Base-by-base conservation (phyloP, 352 stramenopile species). In the Detonula confervacea region DNA sequence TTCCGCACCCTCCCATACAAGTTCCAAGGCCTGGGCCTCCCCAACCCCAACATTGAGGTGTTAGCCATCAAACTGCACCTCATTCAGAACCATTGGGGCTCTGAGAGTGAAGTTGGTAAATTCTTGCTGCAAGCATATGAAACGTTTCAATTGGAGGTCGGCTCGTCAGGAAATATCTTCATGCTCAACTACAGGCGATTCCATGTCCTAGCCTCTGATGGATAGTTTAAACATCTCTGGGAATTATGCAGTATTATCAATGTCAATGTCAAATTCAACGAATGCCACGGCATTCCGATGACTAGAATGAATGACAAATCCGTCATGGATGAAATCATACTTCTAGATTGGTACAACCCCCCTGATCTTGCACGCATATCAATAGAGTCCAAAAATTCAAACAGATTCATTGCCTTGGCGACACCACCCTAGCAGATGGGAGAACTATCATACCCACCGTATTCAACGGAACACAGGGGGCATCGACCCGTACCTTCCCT, bases 21-120 rank as follows among this genome's bases (percentile, higher is more conserved):
- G 5, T 67, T 51, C 39, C 54, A 60, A 11, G 67, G 67, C 14
- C 55, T 76, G 14, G 67, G 55, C 1, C 14, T 76, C 0, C 55
- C 67, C 20, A 37, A 76, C 35, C 16, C 46, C 4, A n/a, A 18
- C 8, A 20, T 68, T 1, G 54, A 76, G 8, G 27, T 37, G 9
- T 9, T 73, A 2, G 14, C 63, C 12, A 0, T 8, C 1, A 64
- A 64, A 20, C 16, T 64, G 1, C 3, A 51, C 30, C 20, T 51
- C 30, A 2, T 64, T 8, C 29, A 33, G 16, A 44, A 5, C 8
- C 5, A 51, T 29, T 64, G 56, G 56, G 33, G 30, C 6, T 11
- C 9, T 4, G 22, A 35, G 14, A 30, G 12, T 2, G n/a, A 14
- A 2, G 8, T 30, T 14, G 56, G 29, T 14, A 22, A 64, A 3